Evolutionary conservation across 768 basidiomycete genomes (phyloP).

Genomic region (Scleroderma citrinum): DNA sequence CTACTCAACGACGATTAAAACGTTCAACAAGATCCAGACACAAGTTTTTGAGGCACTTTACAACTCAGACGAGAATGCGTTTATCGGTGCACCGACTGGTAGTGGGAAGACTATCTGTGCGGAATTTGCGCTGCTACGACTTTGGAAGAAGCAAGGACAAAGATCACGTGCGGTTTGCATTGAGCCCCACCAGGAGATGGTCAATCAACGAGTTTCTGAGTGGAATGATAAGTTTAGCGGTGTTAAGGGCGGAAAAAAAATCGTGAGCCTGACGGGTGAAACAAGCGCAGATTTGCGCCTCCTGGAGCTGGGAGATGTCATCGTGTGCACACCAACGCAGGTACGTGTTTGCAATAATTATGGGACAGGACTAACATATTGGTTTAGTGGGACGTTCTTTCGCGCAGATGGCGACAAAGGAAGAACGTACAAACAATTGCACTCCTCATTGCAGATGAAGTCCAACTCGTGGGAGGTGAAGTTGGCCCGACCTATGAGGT

Average conservation of each 20-base stretch:
- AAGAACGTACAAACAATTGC: conserved; percentile 95
- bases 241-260: conserved; percentile 89
- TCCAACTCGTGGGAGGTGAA: conserved; percentile 92
- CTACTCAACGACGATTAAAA: conserved; percentile 72
- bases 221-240: conserved; percentile 82
- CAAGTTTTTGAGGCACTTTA: conserved; percentile 99
- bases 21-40: conserved; percentile 98
- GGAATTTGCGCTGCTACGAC: conserved; percentile 89
- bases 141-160: conserved; percentile 82
- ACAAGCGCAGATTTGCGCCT: conserved; percentile 86
- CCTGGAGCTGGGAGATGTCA: conserved; percentile 86
- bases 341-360: conserved; percentile 34
- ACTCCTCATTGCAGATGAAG: conserved; percentile 89
- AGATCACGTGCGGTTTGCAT: conserved; percentile 86
- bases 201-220: conserved; percentile 81
- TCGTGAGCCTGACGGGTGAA: conserved; percentile 91
- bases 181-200: conserved; percentile 97
- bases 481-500: conserved; percentile 96
- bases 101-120: conserved; percentile 97
- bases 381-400: conserved; percentile 87
- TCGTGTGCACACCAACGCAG: conserved; percentile 91
- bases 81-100: conserved; percentile 94
- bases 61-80: conserved; percentile 93
- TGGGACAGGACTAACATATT: conserved; percentile 1
- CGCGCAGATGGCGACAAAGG: conserved; percentile 91